Percentiles rank a stretch among this genome's conserved stretches.
These are phyloP conservation scores for Nakazawaea anatomiae DNA, from an alignment of 805 yeast genomes.

Conservation along the genomic window DNA sequence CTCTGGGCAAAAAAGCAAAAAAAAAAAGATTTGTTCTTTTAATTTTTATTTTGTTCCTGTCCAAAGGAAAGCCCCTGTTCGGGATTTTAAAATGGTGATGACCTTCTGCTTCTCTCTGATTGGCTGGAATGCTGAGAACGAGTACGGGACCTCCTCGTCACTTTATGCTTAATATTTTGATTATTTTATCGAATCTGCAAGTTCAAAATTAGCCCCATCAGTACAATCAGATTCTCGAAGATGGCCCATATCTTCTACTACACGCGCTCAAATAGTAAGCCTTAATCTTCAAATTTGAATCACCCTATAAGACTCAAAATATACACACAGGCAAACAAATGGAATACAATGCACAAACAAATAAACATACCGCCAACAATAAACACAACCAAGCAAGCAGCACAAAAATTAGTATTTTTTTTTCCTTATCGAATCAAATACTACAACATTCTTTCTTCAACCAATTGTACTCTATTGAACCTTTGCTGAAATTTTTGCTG, in stretches of 20 bases:
- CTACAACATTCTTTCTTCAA: constrained; percentile 33
- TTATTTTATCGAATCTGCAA: no score
- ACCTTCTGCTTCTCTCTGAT: constrained; percentile 1
- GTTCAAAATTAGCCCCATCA: no score
- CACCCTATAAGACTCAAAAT: neutral
- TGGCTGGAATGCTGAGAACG: neutral
- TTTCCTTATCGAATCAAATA: neutral
- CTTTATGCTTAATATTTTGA: neutral
- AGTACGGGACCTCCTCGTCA: neutral
- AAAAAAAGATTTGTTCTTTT: neutral
- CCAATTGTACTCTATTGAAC: constrained; percentile 39
- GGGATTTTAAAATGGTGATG: neutral
- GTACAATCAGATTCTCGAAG: neutral
- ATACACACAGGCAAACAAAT: no score
- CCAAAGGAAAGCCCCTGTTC: constrained; percentile 7
- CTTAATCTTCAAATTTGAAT: no score
- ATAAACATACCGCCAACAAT: neutral
- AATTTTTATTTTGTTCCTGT: no score
- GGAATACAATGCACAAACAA: no score
- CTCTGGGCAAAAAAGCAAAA: no score
- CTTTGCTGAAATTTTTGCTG: constrained; percentile 29
- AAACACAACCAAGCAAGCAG: neutral
- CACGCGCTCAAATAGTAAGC: no score
- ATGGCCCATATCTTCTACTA: no score
- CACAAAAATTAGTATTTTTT: neutral